Evolutionary conservation across 2,329 filamentous ascomycete genomes (phyloP), one percentile per base, ranked within the genome.

Genomic region (Lasiodiplodia gonubiensis): DNA sequence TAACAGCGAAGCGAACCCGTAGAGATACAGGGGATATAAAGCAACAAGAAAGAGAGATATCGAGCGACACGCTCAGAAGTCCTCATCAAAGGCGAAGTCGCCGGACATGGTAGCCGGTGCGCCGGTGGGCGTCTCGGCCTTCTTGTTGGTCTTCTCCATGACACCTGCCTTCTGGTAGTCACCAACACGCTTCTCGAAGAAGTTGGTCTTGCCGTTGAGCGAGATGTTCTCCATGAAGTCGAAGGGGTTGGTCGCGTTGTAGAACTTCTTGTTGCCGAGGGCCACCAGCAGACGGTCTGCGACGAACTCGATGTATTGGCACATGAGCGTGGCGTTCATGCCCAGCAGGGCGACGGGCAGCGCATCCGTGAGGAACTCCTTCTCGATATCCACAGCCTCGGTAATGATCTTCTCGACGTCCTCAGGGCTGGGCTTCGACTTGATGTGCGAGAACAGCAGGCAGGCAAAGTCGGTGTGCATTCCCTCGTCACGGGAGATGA

Each of bases 151-250:
- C 84, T 92, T 94, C 76, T 90, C 90, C 93, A 99, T 97, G 81
- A 99, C 94, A 85, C 95, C 95, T 46, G 95, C 94, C 88, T 99
- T 99, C 84, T 99, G 95, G 88, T 99, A 99, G 78, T 99, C 95
- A 80, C 91, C 95, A 68, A 99, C 95, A 75, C 95, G 93, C 92
- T 99, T 99, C 91, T 99, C 95, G 80, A 99, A 99, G 89, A 99
- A 99, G 89, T 99, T 99, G 80, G 95, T 99, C 92, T 99, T 99
- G 82, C 95, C 95, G 64, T 93, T 92, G 12, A 99, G 88, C 25
- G 95, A 98, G 82, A 99, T 99, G 84, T 97, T 97, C 88, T 99
- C 95, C 95, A 99, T 99, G 83, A 99, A 99, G 86, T 99, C 95
- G 80, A 99, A 99, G 79, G 95, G 95, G 85, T 99, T 99, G 80